phyloP scores from a whole-genome alignment of 2,329 filamentous ascomycete species.

The Curvularia lunata region DNA sequence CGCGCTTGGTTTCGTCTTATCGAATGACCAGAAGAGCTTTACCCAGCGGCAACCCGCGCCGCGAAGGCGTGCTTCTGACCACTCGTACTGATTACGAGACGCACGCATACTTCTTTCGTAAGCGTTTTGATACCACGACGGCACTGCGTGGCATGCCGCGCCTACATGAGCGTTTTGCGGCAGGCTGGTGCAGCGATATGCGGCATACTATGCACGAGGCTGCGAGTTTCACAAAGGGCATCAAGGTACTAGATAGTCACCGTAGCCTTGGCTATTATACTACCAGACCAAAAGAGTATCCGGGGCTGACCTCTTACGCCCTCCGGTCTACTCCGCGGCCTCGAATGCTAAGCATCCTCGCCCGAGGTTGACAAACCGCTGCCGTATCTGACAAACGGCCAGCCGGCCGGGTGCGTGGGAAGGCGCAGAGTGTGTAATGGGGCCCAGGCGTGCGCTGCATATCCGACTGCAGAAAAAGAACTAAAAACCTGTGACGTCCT shows the following conservation, averaged over 20 bases:
- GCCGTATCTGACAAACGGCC: constrained; percentile 23
- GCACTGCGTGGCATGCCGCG: constrained; percentile 24
- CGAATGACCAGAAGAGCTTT: constrained; percentile 33
- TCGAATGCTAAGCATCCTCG: constrained; percentile 26
- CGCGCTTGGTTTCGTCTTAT: constrained; percentile 34
- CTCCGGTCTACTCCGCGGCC: constrained; percentile 37
- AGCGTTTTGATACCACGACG: constrained; percentile 28
- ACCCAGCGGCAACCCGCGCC: constrained; percentile 21
- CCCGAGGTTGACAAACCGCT: constrained; percentile 33
- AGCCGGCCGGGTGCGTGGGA: constrained; percentile 46
- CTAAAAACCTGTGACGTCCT: constrained; percentile 39
- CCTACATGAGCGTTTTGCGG: constrained; percentile 16
- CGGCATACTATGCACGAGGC: constrained; percentile 25
- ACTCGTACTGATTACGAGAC: constrained; percentile 34
- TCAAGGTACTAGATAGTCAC: constrained; percentile 9
- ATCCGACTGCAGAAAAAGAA: constrained; percentile 42
- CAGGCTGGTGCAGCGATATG: constrained; percentile 30
- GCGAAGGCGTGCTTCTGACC: constrained; percentile 28
- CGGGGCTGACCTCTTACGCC: constrained; percentile 15
- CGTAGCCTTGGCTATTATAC: constrained; percentile 19
- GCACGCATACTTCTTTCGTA: constrained; percentile 35
- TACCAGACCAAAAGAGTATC: constrained; percentile 16
- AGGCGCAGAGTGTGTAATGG: constrained; percentile 36
- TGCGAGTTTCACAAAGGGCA: constrained; percentile 17
- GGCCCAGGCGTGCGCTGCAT: constrained; percentile 36